Evolutionary conservation across 2,329 filamentous ascomycete genomes (phyloP).

Genomic region (Aphanocladium album): DNA sequence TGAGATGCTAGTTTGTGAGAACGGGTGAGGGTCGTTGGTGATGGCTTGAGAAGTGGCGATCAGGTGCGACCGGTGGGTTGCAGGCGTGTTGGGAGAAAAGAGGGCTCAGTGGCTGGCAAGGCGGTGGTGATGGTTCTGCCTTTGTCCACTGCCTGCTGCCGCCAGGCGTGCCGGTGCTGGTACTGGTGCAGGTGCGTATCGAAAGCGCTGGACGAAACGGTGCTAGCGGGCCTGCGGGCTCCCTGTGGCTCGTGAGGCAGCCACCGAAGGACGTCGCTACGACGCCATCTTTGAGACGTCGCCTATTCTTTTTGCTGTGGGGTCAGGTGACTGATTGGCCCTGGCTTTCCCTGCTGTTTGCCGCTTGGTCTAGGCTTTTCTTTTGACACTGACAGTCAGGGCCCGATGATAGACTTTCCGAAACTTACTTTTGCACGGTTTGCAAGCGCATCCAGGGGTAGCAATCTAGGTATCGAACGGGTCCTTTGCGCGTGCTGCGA

Average conservation of each 20-base stretch:
- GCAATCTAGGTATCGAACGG: no score
- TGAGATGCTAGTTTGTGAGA: not conserved
- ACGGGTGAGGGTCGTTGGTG: not conserved
- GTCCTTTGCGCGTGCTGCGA: no score
- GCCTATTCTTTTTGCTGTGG: not conserved
- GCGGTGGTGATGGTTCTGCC: constrained; percentile 14
- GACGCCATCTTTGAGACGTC: no score
- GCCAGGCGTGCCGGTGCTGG: no score
- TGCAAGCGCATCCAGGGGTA: no score
- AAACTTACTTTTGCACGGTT: no score
- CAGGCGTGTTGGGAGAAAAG: constrained; percentile 1
- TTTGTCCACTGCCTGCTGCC: not conserved
- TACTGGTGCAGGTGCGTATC: not conserved
- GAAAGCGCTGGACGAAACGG: not conserved
- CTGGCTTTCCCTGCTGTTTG: no score
- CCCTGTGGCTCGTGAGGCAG: not conserved
- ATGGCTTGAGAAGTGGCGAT: not conserved
- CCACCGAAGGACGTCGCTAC: not conserved
- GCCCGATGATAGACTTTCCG: no score
- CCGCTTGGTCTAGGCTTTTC: no score
- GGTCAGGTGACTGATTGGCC: not conserved
- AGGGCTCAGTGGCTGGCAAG: constrained; percentile 1
- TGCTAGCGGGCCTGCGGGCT: not conserved
- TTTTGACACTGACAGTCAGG: no score
- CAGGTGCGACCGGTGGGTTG: not conserved